Evolutionary conservation across 352 stramenopile species (phyloP), one percentile per base, ranked within the genome.

Genomic region (Discostella stelligera): DNA sequence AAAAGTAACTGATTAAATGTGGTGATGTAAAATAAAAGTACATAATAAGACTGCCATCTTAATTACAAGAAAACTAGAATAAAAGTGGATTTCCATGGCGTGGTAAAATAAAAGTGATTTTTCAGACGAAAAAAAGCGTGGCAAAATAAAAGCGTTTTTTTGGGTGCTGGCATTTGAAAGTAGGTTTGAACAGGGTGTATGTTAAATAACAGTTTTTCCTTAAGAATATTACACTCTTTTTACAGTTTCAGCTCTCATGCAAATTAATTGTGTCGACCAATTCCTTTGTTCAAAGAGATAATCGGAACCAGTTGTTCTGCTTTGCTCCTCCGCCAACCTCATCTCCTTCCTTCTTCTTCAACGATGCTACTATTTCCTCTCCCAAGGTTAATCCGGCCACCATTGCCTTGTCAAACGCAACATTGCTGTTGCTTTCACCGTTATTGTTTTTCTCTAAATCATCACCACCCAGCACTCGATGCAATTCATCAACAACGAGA

Each of bases 401-500:
- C 58, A 66, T 66, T 0, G 58, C 16, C 11, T 14, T 4, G n/a
- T 67, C 60, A 44, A 67, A 67, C 25, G 23, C 52, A 5, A 41
- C 20, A 58, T 53, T 56, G 30, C 20, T 46, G 16, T 14, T 67
- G 23, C 9, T 54, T 21, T 3, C 60, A 58, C 30, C 21, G 10
- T 48, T 46, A 3, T 8, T 13, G 2, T 21, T 39, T 37, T n/a
- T 41, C 20, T 67, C 60, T 48, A 7, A 9, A 21, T 54, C 39
- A 16, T 30, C 61, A 58, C 67, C 58, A 49, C 73, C 60, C 49
- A 79, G 9, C 25, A 81, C 46, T 25, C 66, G 61, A 69, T 77
- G 60, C 41, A 81, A 65, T 39, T 76, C 66, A 54, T 76, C 66
- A 63, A 77, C 48, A 25, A 77, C 74, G 48, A 75, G 23, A 41